Evolutionary conservation across 2,329 filamentous ascomycete species (phyloP).

Genomic region (Xylaria sp.): DNA sequence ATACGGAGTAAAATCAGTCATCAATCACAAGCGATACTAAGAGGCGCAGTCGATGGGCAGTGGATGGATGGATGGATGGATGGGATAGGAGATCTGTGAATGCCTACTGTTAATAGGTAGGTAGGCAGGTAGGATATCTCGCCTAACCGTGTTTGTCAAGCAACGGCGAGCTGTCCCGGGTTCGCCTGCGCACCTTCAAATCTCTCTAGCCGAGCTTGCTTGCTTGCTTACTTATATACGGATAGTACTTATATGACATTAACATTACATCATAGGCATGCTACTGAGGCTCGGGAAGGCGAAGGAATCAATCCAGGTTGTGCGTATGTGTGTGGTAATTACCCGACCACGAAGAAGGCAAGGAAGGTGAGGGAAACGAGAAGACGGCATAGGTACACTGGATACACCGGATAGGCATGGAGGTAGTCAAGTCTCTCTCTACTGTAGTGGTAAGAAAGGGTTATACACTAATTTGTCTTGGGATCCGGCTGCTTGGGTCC

Average conservation of each 20-base stretch:
- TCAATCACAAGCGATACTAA: background rate
- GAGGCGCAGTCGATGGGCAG: background rate
- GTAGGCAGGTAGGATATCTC: background rate
- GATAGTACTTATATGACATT: no score
- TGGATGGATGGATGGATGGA: background rate
- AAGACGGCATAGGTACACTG: background rate
- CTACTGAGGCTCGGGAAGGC: no score
- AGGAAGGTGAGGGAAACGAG: background rate
- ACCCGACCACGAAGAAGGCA: no score
- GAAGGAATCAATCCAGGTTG: no score
- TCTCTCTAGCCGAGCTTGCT: no score
- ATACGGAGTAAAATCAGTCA: no score
- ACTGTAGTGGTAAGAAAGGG: no score
- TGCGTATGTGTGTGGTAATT: no score
- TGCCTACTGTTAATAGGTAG: no score
- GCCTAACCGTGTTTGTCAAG: constrained; percentile 6
- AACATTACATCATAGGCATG: no score
- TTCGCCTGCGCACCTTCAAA: background rate
- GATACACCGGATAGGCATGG: background rate
- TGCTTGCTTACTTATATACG: background rate
- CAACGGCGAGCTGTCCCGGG: background rate
- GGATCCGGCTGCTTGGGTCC: constrained; percentile 25
- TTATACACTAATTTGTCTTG: background rate
- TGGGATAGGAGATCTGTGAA: constrained; percentile 6
- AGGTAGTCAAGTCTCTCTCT: background rate